Percentiles rank a stretch among this genome's conserved stretches.
These are phyloP conservation scores for Metarhizium brunneum DNA, from an alignment of 2,329 filamentous ascomycete genomes.

Conservation along the genomic window DNA sequence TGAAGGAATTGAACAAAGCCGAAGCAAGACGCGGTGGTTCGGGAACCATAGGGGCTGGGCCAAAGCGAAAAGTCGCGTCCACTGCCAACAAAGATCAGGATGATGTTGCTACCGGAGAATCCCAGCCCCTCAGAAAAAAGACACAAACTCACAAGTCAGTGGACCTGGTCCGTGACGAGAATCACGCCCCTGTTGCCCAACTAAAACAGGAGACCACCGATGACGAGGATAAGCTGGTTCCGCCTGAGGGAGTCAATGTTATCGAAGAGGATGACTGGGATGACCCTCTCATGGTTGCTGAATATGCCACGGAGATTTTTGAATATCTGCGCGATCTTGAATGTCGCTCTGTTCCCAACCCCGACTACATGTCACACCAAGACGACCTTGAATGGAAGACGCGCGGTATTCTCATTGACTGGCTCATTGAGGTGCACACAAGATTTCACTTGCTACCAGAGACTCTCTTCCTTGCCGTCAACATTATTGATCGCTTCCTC, in stretches of 20 bases:
- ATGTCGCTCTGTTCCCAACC: conserved; percentile 69
- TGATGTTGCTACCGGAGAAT: conserved; percentile 47
- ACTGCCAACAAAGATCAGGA: conserved; percentile 43
- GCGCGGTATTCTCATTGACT: conserved; percentile 92
- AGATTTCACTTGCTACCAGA: conserved; percentile 93
- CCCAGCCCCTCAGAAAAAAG: conserved; percentile 63
- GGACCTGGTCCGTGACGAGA: conserved; percentile 37
- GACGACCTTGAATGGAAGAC: conserved; percentile 98
- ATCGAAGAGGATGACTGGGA: conserved; percentile 81
- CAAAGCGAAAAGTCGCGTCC: conserved; percentile 60
- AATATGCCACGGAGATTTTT: conserved; percentile 96
- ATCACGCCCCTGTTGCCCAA: conserved; percentile 21
- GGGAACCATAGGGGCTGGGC: conserved; percentile 48
- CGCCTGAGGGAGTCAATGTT: not conserved
- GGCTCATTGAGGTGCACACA: conserved; percentile 96
- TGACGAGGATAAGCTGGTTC: conserved; percentile 1
- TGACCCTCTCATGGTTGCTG: conserved; percentile 94
- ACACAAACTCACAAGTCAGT: conserved; percentile 28
- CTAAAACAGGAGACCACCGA: conserved; percentile 20
- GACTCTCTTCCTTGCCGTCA: conserved; percentile 92
- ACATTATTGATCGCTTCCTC: conserved; percentile 96
- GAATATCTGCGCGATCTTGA: conserved; percentile 89
- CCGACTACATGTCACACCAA: conserved; percentile 91
- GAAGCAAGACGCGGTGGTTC: conserved; percentile 68
- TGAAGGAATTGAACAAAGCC: conserved; percentile 60